A percentile compares a stretch with the other conserved stretches of the same genome.
Evolutionary conservation across 805 yeast genomes (phyloP).

Genomic region (Jamesozyma spencerorum): DNA sequence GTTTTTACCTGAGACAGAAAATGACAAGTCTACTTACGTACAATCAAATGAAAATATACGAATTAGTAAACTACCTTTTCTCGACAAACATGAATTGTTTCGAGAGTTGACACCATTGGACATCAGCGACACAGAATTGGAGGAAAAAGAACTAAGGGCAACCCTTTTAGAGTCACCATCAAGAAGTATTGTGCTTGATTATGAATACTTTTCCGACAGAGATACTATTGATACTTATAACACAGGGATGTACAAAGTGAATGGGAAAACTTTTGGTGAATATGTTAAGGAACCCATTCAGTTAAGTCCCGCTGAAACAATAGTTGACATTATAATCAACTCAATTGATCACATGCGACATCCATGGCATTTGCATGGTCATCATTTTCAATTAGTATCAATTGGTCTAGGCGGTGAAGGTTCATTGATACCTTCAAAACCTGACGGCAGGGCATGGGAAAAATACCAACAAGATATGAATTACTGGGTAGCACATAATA

Average conservation of each 20-base stretch:
- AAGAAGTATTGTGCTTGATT: slow-evolving; percentile 31
- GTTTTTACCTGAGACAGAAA: slow-evolving; percentile 6
- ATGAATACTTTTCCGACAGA: slow-evolving; percentile 38
- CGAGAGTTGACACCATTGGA: slow-evolving; percentile 14
- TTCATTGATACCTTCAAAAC: slow-evolving; percentile 27
- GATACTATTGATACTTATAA: slow-evolving; percentile 27
- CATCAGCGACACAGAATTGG: not conserved
- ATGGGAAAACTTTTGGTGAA: slow-evolving; percentile 46
- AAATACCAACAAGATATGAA: slow-evolving; percentile 16
- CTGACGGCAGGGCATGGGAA: slow-evolving; percentile 35
- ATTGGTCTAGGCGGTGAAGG: slow-evolving; percentile 38
- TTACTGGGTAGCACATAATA: slow-evolving; percentile 26
- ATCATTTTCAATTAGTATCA: slow-evolving; percentile 44
- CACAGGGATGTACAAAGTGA: slow-evolving; percentile 41
- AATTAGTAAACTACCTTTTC: slow-evolving; percentile 33
- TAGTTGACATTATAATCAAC: slow-evolving; percentile 55
- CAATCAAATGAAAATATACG: slow-evolving; percentile 10
- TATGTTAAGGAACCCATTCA: slow-evolving; percentile 38
- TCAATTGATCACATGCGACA: slow-evolving; percentile 60
- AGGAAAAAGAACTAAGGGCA: slow-evolving; percentile 2
- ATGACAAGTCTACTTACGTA: not conserved
- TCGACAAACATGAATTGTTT: slow-evolving; percentile 15
- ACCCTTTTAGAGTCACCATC: slow-evolving; percentile 13
- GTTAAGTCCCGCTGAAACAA: slow-evolving; percentile 30
- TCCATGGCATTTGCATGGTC: slow-evolving; percentile 60